A percentile compares a stretch with the other conserved stretches of the same genome.
These are phyloP conservation scores for Lasiosphaeria ovina DNA, from an alignment of 495 filamentous ascomycete species.

Conservation along the genomic window DNA sequence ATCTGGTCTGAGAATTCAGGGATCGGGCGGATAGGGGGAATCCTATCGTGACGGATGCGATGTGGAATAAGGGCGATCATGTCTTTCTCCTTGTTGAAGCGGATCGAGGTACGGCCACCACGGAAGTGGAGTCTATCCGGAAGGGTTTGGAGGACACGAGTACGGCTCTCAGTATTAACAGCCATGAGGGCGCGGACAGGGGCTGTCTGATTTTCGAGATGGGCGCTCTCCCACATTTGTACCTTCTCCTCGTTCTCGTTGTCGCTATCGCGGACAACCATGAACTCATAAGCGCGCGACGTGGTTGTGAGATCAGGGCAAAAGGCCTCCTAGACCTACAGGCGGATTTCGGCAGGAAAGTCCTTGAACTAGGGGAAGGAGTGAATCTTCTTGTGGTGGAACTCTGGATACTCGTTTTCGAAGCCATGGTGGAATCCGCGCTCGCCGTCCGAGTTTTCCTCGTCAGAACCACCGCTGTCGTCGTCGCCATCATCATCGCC, in stretches of 20 bases:
- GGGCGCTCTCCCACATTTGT: neutral
- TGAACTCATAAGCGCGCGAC: constrained; percentile 26
- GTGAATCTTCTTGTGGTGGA: constrained; percentile 18
- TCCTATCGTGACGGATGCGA: no score
- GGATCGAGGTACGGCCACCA: neutral
- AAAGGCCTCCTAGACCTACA: constrained; percentile 40
- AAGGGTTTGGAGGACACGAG: constrained; percentile 28
- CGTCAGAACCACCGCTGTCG: neutral
- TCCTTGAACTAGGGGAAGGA: constrained; percentile 40
- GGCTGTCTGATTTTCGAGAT: constrained; percentile 30
- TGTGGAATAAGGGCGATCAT: neutral
- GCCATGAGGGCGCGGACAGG: constrained; percentile 32
- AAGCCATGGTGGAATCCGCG: constrained; percentile 1
- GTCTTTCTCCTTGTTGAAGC: neutral
- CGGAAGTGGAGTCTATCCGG: constrained; percentile 32
- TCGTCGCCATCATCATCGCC: neutral
- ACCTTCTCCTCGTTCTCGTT: neutral
- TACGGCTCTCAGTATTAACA: constrained; percentile 34
- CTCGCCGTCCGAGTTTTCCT: neutral
- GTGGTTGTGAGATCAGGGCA: constrained; percentile 34
- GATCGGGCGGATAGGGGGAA: no score
- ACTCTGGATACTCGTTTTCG: neutral
- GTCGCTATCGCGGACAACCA: neutral
- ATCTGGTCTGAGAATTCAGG: no score
- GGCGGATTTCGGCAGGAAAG: constrained; percentile 41